These are phyloP conservation scores for Stellera chamaejasme DNA, from an alignment of 345 rosid genomes.

Conservation along the genomic window DNA sequence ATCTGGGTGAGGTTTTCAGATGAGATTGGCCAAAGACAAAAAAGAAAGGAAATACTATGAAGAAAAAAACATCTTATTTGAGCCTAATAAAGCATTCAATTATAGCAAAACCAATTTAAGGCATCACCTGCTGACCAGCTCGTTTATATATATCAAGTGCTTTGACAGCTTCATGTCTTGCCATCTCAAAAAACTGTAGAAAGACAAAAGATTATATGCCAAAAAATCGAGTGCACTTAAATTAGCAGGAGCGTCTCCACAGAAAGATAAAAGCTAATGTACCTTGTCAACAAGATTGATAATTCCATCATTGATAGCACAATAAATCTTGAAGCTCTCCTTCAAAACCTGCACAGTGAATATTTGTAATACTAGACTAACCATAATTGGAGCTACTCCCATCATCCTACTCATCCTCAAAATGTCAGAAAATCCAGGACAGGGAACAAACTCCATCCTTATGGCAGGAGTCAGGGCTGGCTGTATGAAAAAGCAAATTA, in stretches of 20 bases:
- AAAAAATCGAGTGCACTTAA: slow-evolving; percentile 4
- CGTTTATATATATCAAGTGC: slow-evolving; percentile 82
- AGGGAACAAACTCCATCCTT: too few relatives aligned
- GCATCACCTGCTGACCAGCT: slow-evolving; percentile 80
- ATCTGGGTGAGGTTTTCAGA: too few relatives aligned
- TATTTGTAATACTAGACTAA: slow-evolving; percentile 2
- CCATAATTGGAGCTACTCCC: neutral
- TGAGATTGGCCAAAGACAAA: too few relatives aligned
- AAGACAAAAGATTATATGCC: slow-evolving; percentile 11
- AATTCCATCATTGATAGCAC: slow-evolving; percentile 95
- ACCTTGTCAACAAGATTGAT: slow-evolving; percentile 99
- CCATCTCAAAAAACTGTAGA: slow-evolving; percentile 96
- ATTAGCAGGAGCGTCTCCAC: slow-evolving; percentile 6
- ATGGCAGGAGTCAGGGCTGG: too few relatives aligned
- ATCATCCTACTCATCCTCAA: slow-evolving; percentile 1
- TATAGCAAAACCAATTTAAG: neutral
- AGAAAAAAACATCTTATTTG: too few relatives aligned
- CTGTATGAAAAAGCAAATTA: too few relatives aligned
- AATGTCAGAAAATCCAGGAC: too few relatives aligned
- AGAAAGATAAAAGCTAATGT: slow-evolving; percentile 13
- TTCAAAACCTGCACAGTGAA: slow-evolving; percentile 69
- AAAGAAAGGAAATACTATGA: too few relatives aligned
- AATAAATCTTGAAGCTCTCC: slow-evolving; percentile 97
- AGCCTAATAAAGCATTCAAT: too few relatives aligned
- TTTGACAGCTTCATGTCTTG: slow-evolving; percentile 82